Conservation (phyloP, 306 rosid genomes). For the Cyclanthera cordifolia region DNA sequence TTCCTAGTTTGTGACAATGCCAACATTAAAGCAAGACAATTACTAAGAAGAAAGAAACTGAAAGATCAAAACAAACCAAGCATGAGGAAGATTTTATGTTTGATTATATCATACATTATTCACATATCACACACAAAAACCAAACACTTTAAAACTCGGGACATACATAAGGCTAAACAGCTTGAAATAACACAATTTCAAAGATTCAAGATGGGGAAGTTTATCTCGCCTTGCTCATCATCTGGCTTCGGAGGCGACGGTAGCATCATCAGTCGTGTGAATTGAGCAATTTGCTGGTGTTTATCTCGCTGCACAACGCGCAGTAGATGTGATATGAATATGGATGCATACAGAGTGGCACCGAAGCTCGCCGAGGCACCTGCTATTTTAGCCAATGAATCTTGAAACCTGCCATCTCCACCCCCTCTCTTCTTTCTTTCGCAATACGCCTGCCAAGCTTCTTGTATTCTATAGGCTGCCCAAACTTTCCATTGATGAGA, state of each 20-base stretch:
- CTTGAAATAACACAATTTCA: neutral
- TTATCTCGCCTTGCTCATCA: constrained; percentile 32
- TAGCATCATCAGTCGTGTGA: constrained; percentile 24
- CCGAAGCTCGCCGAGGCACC: constrained; percentile 32
- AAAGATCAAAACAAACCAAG: too few relatives aligned
- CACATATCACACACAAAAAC: neutral
- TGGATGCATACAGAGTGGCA: constrained; percentile 43
- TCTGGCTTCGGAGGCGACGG: constrained; percentile 57
- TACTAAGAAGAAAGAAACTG: too few relatives aligned
- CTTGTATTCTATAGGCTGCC: constrained; percentile 60
- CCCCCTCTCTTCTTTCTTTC: constrained; percentile 41
- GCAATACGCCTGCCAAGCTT: constrained; percentile 49
- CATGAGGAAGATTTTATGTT: too few relatives aligned
- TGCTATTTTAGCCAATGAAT: constrained; percentile 26
- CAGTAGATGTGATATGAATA: constrained; percentile 33
- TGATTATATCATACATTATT: constrained; percentile 7
- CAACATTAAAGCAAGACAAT: too few relatives aligned
- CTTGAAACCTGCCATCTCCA: constrained; percentile 38
- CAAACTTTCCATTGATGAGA: constrained; percentile 73
- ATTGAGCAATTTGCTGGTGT: constrained; percentile 11
- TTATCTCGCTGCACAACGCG: constrained; percentile 25
- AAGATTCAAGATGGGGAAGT: constrained; percentile 29
- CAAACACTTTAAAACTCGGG: neutral
- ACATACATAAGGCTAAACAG: neutral
- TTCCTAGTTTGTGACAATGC: too few relatives aligned